Base-by-base conservation (phyloP, 73 alveolate species). In the Urostyla sp. region DNA sequence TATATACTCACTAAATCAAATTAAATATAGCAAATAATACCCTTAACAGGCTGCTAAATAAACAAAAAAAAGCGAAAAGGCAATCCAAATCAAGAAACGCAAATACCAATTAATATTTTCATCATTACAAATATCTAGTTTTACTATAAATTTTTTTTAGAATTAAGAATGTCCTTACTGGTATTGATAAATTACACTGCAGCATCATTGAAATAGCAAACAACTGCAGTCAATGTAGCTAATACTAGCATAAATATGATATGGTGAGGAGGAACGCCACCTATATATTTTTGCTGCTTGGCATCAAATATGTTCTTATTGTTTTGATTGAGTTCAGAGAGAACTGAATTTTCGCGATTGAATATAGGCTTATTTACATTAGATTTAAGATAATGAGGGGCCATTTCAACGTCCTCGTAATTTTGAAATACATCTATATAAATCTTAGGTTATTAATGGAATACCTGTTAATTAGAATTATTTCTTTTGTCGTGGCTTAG, bases 1-100 rank as follows among this genome's bases (percentile, higher is more conserved):
- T 48, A 87, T 82, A 83, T 80, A 91, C 28, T 80, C 90, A 6
- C 75, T 58, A 20, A 6, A 28, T 18, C n/a, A 31, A 58, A 8
- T 8, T 18, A 7, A 34, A 31, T 32, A 58, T 16, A 4, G n/a
- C n/a, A 35, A 31, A 4, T 8, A 58, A 2, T 58, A 58, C 75
- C 97, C 98, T 16, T 35, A 18, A 34, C 75, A 58, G 11, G 75
- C 75, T 8, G 34, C 3, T 18, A 58, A 30, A 5, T 35, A 13
- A 2, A 58, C 55, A 21, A 52, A 58, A 31, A 40, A 3, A 1
- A 28, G n/a, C 31, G 31, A 35, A 35, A 58, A 58, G 11, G 23
- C 11, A 35, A 58, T 58, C 75, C 75, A 58, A 7, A 52, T 5
- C n/a, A 35, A 26, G 28, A 35, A 58, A 35, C 75, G 31, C 7